phyloP scores from a whole-genome alignment of 2,329 filamentous ascomycete species.

The Sarocladiaceae sp. region DNA sequence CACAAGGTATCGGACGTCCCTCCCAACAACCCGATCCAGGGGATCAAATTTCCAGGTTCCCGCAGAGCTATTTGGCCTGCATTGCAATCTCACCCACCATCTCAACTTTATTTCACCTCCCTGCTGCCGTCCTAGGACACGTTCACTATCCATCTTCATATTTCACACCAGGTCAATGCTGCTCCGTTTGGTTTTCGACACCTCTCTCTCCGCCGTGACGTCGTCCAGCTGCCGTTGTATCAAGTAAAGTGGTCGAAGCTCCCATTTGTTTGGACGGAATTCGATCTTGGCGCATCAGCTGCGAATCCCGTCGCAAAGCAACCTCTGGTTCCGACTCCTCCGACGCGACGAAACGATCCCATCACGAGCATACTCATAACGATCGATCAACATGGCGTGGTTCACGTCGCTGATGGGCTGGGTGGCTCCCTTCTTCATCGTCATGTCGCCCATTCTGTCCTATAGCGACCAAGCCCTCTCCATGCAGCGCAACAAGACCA shows the following conservation, averaged over 20 bases:
- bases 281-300: neutral
- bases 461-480: slow-evolving; percentile 63
- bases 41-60: slow-evolving; percentile 9
- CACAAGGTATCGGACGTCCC: neutral
- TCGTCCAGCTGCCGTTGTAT: slow-evolving; percentile 6
- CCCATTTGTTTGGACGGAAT: neutral
- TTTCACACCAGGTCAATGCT: neutral
- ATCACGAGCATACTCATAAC: neutral
- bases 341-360: neutral
- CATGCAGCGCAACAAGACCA: slow-evolving; percentile 61
- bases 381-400: slow-evolving; percentile 35
- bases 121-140: too few relatives aligned
- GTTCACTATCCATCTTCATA: neutral
- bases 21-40: slow-evolving; percentile 6
- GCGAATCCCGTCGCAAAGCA: neutral
- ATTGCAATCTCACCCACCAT: neutral
- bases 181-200: neutral
- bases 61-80: neutral
- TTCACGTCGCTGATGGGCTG: slow-evolving; percentile 48
- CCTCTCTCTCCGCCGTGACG: slow-evolving; percentile 7
- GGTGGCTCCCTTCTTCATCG: slow-evolving; percentile 59
- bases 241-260: neutral
- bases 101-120: neutral
- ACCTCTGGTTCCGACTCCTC: neutral
- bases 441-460: slow-evolving; percentile 59